A percentile compares a stretch with the other conserved stretches of the same genome.
These are phyloP conservation scores for Nymphaea thermarum DNA, from an alignment of 164 flowering plant genomes.

Conservation along the genomic window DNA sequence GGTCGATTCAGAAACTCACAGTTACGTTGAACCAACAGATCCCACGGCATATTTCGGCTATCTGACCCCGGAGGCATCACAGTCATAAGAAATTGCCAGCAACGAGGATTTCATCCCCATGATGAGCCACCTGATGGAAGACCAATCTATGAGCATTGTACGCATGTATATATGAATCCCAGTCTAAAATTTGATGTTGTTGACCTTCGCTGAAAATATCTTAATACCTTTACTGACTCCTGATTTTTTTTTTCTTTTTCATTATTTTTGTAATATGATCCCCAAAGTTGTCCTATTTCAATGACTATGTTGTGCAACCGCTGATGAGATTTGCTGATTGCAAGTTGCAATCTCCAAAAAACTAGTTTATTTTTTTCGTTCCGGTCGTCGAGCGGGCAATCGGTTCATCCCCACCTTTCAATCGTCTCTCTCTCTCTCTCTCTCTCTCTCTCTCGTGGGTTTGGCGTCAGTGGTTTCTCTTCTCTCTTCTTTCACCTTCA, in stretches of 20 bases:
- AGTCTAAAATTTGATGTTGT: slow-evolving; percentile 65
- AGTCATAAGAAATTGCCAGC: slow-evolving; percentile 67
- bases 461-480: no score
- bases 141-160: slow-evolving; percentile 76
- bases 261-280: neutral
- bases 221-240: neutral
- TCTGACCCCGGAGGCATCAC: slow-evolving; percentile 87
- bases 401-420: no score
- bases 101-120: slow-evolving; percentile 88
- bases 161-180: slow-evolving; percentile 89
- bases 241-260: neutral
- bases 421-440: no score
- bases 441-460: no score
- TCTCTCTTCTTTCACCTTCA: no score
- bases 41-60: slow-evolving; percentile 77
- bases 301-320: neutral
- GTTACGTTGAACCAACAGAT: slow-evolving; percentile 25
- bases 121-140: slow-evolving; percentile 74
- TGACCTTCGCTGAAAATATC: slow-evolving; percentile 60
- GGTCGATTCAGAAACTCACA: neutral
- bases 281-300: neutral
- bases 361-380: no score
- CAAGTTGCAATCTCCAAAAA: no score
- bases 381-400: no score
- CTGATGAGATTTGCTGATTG: neutral